Base-by-base conservation (phyloP, 768 basidiomycete species). In the Asterophora parasitica region DNA sequence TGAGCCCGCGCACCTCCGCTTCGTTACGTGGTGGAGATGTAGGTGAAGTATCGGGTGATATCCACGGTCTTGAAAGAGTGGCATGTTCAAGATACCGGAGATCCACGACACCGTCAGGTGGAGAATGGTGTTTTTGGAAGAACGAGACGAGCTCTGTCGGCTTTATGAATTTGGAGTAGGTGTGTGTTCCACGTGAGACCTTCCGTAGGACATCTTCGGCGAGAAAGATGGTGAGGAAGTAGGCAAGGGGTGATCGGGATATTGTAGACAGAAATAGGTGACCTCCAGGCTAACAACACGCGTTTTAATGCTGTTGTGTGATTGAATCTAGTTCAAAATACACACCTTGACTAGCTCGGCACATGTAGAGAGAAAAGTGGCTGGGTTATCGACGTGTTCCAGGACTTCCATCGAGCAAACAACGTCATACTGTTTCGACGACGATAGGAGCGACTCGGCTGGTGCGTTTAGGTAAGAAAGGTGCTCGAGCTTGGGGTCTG, bases 401-500 rank as follows among this genome's bases (percentile, higher is more conserved):
- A 99, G 62, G 7, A 99, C 95, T 65, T 99, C 96, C 91, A 98
- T 91, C 8, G 93, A 88, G 62, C 92, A 96, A 11, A 99, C 93
- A 15, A 93, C 78, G 62, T 98, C 95, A 61, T 85, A 98, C 43
- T 79, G 79, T 56, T 74, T 75, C 11, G 77, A 63, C 4, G 82
- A 81, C 9, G 74, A 60, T 23, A 89, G 66, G 3, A 99, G 75
- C 0, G 74, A 74, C 61, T 97, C 93, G 0, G 87, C 91, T 0
- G 87, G 73, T 0, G 79, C 74, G 58, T 89, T 82, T 7, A 79
- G 67, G 67, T 97, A 98, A 0, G 71, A 51, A 61, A 31, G 55
- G 2, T 61, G 54, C 7, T 69, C 58, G 15, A 95, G 72, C 32
- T 67, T 62, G 0, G 88, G 86, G 61, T 98, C 96, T 4, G 76